These are phyloP conservation scores for Xylaria digitata DNA, from an alignment of 2,329 filamentous ascomycete genomes.

Conservation along the genomic window DNA sequence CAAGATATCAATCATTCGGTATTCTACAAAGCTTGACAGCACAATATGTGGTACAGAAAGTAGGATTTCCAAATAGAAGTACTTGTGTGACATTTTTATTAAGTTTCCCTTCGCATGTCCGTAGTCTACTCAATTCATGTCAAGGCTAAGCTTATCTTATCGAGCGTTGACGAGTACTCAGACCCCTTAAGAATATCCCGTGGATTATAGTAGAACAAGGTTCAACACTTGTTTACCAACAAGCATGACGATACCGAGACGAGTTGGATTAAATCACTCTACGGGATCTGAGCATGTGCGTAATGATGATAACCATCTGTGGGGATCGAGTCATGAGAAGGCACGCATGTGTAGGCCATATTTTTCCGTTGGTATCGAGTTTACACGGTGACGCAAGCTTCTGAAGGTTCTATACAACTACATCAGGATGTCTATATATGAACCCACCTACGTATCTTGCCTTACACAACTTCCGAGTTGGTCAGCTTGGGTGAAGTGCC, in stretches of 20 bases:
- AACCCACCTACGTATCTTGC: neutral
- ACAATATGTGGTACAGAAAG: neutral
- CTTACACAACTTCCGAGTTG: neutral
- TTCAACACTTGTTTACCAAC: neutral
- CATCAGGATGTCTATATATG: neutral
- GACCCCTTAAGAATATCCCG: too few species aligned
- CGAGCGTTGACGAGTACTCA: neutral
- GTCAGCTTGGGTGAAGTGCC: constrained; percentile 20
- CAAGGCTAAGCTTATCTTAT: neutral
- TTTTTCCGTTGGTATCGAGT: neutral
- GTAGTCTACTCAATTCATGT: neutral
- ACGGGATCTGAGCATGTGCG: neutral
- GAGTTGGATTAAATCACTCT: neutral
- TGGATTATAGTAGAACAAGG: neutral
- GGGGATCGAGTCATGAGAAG: neutral
- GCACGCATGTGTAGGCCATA: neutral
- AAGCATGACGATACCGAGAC: neutral
- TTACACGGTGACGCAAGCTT: neutral
- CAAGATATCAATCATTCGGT: neutral
- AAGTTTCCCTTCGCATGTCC: neutral
- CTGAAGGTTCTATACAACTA: neutral
- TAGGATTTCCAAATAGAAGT: neutral
- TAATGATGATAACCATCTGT: neutral
- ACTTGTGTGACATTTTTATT: neutral
- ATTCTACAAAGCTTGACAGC: neutral